These are phyloP conservation scores for Aspergillus sp. DNA, from an alignment of 2,329 filamentous ascomycete species.

Conservation along the genomic window DNA sequence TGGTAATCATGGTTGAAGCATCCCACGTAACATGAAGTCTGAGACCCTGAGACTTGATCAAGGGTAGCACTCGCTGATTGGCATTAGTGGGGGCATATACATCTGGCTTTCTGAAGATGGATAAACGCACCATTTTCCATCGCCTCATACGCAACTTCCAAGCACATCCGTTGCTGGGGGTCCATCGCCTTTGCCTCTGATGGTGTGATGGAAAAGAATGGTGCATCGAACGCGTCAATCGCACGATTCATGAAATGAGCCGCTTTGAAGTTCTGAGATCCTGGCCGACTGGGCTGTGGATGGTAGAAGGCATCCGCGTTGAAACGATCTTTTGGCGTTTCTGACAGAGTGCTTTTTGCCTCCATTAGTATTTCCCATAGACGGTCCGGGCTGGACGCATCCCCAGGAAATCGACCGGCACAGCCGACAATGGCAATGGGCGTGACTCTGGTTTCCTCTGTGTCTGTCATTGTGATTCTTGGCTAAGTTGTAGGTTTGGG, in stretches of 20 bases:
- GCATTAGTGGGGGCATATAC: not conserved
- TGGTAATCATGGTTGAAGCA: slow-evolving; percentile 4
- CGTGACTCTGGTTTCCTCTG: not conserved
- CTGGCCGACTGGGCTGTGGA: slow-evolving; percentile 14
- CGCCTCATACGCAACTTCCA: slow-evolving; percentile 31
- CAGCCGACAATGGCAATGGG: slow-evolving; percentile 28
- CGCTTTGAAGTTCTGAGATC: not conserved
- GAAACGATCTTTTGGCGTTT: slow-evolving; percentile 20
- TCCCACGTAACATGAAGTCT: slow-evolving; percentile 9
- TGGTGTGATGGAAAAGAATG: slow-evolving; percentile 21
- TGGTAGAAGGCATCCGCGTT: slow-evolving; percentile 21
- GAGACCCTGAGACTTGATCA: slow-evolving; percentile 16
- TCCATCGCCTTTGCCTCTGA: slow-evolving; percentile 23
- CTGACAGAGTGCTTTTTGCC: slow-evolving; percentile 4
- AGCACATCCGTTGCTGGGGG: slow-evolving; percentile 21
- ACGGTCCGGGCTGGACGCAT: slow-evolving; percentile 13
- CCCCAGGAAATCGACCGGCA: slow-evolving; percentile 22
- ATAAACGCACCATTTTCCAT: slow-evolving; percentile 37
- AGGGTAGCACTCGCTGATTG: slow-evolving; percentile 13
- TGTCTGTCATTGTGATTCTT: not conserved
- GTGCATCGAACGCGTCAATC: slow-evolving; percentile 22
- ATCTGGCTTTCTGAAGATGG: not conserved
- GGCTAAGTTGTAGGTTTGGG: not conserved
- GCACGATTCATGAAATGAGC: slow-evolving; percentile 17
- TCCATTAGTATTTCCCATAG: slow-evolving; percentile 22